A percentile compares a stretch with the other conserved stretches of the same genome.
phyloP scores from a whole-genome alignment of 345 rosid species.

The Conringia planisiliqua region DNA sequence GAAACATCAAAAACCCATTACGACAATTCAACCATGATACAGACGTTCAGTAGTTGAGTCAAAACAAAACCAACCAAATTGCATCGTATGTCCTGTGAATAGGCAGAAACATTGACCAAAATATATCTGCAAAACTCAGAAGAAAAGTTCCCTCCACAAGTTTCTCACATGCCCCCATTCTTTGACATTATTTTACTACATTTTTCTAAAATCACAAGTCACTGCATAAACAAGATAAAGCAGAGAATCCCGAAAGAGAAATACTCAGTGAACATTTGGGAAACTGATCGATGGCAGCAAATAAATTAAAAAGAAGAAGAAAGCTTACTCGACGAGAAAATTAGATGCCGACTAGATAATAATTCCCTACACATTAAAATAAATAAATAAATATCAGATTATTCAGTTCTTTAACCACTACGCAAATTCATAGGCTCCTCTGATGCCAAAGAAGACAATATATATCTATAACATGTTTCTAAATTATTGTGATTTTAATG shows the following conservation, averaged over 20 bases:
- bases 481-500: background rate
- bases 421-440: too few relatives aligned
- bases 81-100: background rate
- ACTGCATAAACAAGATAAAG: background rate
- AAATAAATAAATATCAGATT: background rate
- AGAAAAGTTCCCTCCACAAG: background rate
- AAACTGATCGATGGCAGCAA: background rate
- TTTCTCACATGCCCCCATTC: background rate
- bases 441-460: background rate
- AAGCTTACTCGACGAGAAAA: constrained; percentile 12
- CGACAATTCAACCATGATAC: background rate
- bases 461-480: background rate
- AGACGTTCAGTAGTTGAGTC: background rate
- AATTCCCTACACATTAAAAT: constrained; percentile 18
- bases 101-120: constrained; percentile 1
- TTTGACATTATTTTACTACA: constrained; percentile 12
- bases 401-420: background rate
- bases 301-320: background rate
- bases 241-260: background rate
- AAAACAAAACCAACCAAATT: constrained; percentile 6
- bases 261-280: background rate
- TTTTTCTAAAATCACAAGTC: background rate
- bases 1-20: background rate
- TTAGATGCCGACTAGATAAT: constrained; percentile 7
- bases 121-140: background rate